A percentile compares a stretch with the other conserved stretches of the same genome.
phyloP scores from a whole-genome alignment of 2,329 filamentous ascomycete genomes.

The Trichoderma hamatum region DNA sequence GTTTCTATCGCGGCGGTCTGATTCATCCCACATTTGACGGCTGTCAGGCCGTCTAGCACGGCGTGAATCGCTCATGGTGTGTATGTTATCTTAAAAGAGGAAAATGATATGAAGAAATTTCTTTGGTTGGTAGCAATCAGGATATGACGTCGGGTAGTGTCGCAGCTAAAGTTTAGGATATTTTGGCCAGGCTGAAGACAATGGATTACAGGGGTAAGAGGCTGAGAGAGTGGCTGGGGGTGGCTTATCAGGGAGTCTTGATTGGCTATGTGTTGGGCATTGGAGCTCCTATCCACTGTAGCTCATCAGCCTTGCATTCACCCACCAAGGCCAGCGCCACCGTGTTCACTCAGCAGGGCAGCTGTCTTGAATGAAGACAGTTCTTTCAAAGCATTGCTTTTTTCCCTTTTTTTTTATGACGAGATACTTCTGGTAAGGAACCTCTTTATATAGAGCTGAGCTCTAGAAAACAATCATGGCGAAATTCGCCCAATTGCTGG shows the following conservation, averaged over 20 bases:
- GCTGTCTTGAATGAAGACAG: not conserved
- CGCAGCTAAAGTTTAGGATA: not conserved
- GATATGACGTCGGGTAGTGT: not conserved
- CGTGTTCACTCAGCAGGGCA: constrained; percentile 18
- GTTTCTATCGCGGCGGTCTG: constrained; percentile 45
- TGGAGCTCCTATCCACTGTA: not conserved
- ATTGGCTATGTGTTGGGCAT: constrained; percentile 10
- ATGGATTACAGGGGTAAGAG: constrained; percentile 1
- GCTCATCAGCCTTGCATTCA: constrained; percentile 28
- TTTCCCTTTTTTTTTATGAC: not conserved
- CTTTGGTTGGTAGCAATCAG: not conserved
- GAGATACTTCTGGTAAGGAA: not conserved
- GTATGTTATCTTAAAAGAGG: not conserved
- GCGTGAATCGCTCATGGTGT: constrained; percentile 41
- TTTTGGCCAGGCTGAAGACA: constrained; percentile 23
- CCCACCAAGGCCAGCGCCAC: constrained; percentile 17
- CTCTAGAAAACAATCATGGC: constrained; percentile 35
- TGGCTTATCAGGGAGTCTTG: not conserved
- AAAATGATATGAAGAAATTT: not conserved
- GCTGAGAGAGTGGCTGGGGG: constrained; percentile 20
- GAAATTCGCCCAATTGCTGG: constrained; percentile 39
- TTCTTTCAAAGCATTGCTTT: not conserved
- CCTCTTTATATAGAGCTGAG: constrained; percentile 17
- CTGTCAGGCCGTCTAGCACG: constrained; percentile 51
- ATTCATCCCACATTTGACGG: constrained; percentile 64